Base-by-base conservation (phyloP, 2,329 filamentous ascomycete species). In the Fusarium sp. region DNA sequence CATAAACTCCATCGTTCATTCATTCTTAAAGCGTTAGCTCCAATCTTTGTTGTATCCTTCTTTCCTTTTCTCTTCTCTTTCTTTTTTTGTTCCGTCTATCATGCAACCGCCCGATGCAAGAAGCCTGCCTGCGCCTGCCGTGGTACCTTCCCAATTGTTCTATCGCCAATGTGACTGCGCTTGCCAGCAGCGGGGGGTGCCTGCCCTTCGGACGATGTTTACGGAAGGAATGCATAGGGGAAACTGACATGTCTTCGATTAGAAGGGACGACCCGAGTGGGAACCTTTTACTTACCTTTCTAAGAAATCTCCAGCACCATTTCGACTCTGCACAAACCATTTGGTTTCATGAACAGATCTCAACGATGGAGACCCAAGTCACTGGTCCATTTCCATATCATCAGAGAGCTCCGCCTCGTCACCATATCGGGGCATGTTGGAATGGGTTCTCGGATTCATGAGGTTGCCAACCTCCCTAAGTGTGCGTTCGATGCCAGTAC, bases 11-110 rank as follows among this genome's bases (percentile, higher is more conserved):
- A 18, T 46, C 16, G n/a, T 41, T 7, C 46, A n/a, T 34, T 49
- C 32, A 10, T 30, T 44, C 12, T 41, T 14, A 42, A 25, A 51
- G 8, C 22, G 7, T 37, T 12, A 37, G 10, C 18, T n/a, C 6
- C 18, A 37, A n/a, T n/a, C 18, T 37, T 37, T n/a, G 18, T 37
- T 25, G n/a, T 29, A 7, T 13, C 27, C 18, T n/a, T 22, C 18
- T 16, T 53, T 29, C 34, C 34, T n/a, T 16, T 18, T 25, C 22
- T 44, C 13, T 44, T 24, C 22, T 25, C 20, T 30, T 8, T 45
- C 41, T 57, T 55, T 54, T 41, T 67, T 70, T 13, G 13, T 49
- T 41, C 18, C 53, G 48, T 57, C 7, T 51, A 61, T 44, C 20
- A 56, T 46, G 40, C 49, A 44, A 25, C 54, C 49, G 7, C 20